phyloP scores from a whole-genome alignment of 1,139 yeast genomes.

The Groenewaldozyma sp. region DNA sequence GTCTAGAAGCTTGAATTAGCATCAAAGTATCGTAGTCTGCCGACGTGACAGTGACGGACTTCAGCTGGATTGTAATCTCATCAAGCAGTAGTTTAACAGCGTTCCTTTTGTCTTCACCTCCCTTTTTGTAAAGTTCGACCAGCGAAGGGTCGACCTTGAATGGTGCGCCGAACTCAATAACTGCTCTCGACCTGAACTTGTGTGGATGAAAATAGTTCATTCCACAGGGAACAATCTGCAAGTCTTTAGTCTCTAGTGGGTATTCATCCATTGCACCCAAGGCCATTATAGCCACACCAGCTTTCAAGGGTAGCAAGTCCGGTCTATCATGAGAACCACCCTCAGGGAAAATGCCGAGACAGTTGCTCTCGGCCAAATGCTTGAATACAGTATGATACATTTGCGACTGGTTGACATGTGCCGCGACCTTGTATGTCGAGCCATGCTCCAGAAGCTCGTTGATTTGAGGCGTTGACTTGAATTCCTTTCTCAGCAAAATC shows the following conservation, averaged over 20 bases:
- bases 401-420: conserved; percentile 71
- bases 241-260: conserved; percentile 50
- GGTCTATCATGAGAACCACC: conserved; percentile 97
- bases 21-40: conserved; percentile 88
- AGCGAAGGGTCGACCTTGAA: conserved; percentile 57
- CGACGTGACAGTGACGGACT: conserved; percentile 85
- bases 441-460: conserved; percentile 39
- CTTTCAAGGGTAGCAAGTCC: conserved; percentile 80
- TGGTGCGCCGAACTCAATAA: conserved; percentile 88
- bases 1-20: conserved; percentile 87
- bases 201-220: conserved; percentile 97
- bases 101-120: conserved; percentile 51
- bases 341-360: conserved; percentile 95
- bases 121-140: conserved; percentile 49
- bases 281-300: conserved; percentile 98
- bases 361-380: conserved; percentile 69
- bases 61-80: conserved; percentile 62
- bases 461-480: conserved; percentile 38
- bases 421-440: conserved; percentile 62
- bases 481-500: conserved; percentile 60
- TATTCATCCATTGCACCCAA: conserved; percentile 67
- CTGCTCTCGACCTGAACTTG: conserved; percentile 89
- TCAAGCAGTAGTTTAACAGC: conserved; percentile 68
- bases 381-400: conserved; percentile 78
- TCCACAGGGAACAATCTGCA: conserved; percentile 90